These are phyloP conservation scores for Chytriomyces sp. DNA, from an alignment of 192 early-diverging fungal species.

Conservation along the genomic window DNA sequence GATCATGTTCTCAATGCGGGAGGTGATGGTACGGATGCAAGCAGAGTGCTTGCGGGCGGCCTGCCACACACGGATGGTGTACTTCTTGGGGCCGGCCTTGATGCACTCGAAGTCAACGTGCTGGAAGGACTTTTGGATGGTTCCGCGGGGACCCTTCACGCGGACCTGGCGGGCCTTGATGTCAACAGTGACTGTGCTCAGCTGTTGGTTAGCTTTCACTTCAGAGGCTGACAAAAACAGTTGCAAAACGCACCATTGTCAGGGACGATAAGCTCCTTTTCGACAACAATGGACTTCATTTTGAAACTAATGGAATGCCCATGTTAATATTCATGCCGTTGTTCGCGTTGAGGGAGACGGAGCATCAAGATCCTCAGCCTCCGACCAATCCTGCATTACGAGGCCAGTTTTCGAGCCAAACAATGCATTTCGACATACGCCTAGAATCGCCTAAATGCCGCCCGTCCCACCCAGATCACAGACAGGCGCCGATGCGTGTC, in stretches of 20 bases:
- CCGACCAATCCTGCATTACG: too few relatives aligned
- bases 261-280: slow-evolving; percentile 88
- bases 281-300: slow-evolving; percentile 93
- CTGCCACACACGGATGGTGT: slow-evolving; percentile 91
- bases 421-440: too few relatives aligned
- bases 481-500: too few relatives aligned
- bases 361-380: too few relatives aligned
- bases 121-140: slow-evolving; percentile 83
- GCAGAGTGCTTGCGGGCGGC: slow-evolving; percentile 97
- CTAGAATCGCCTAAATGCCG: too few relatives aligned
- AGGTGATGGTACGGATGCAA: slow-evolving; percentile 96
- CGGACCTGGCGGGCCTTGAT: slow-evolving; percentile 87
- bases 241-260: slow-evolving; percentile 59
- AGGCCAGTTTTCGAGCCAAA: too few relatives aligned
- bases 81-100: slow-evolving; percentile 66
- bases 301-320: too few relatives aligned
- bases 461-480: too few relatives aligned
- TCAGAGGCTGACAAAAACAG: neutral
- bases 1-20: slow-evolving; percentile 97
- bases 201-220: too few relatives aligned
- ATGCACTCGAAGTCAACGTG: slow-evolving; percentile 93
- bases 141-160: slow-evolving; percentile 91
- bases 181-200: slow-evolving; percentile 72
- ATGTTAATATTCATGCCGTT: too few relatives aligned
- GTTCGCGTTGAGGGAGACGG: too few relatives aligned